Conservation (phyloP, 2,329 filamentous ascomycete species). For the Microascus cirrosus region DNA sequence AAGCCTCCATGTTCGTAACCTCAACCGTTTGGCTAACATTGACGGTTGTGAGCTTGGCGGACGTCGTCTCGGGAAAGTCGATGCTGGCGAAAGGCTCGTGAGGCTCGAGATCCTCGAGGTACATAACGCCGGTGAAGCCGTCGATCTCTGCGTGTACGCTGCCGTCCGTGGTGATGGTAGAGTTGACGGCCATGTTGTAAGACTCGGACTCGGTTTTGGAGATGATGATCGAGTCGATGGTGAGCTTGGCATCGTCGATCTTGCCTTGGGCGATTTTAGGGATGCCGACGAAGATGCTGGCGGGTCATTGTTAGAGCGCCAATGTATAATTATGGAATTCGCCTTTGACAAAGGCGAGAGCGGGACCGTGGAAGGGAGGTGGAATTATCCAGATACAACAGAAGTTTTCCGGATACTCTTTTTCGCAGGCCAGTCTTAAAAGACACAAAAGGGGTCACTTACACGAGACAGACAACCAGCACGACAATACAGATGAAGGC, state of each 20-base stretch:
- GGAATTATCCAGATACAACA: background rate
- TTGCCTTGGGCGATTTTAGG: slow-evolving; percentile 46
- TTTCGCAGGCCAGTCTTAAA: too few species aligned
- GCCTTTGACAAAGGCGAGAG: background rate
- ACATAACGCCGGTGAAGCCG: slow-evolving; percentile 40
- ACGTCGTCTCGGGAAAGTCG: slow-evolving; percentile 38
- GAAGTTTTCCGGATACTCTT: background rate
- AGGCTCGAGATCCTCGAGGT: slow-evolving; percentile 35
- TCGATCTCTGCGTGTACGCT: slow-evolving; percentile 39
- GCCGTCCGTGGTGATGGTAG: slow-evolving; percentile 39
- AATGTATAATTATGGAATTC: background rate
- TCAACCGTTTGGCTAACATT: slow-evolving; percentile 37
- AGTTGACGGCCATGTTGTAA: slow-evolving; percentile 44
- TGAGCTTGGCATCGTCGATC: slow-evolving; percentile 39
- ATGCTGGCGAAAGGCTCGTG: slow-evolving; percentile 38
- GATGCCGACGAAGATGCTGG: slow-evolving; percentile 43
- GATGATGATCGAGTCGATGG: slow-evolving; percentile 38
- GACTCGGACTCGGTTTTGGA: slow-evolving; percentile 29
- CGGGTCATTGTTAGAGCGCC: slow-evolving; percentile 3
- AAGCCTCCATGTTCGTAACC: slow-evolving; percentile 34
- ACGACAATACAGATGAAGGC: slow-evolving; percentile 35
- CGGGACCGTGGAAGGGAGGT: background rate
- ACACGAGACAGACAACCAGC: slow-evolving; percentile 48
- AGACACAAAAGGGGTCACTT: slow-evolving; percentile 18
- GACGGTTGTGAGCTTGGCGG: slow-evolving; percentile 35